Base-by-base conservation (phyloP, 768 basidiomycete genomes). In the Amanita pseudoporphyria region DNA sequence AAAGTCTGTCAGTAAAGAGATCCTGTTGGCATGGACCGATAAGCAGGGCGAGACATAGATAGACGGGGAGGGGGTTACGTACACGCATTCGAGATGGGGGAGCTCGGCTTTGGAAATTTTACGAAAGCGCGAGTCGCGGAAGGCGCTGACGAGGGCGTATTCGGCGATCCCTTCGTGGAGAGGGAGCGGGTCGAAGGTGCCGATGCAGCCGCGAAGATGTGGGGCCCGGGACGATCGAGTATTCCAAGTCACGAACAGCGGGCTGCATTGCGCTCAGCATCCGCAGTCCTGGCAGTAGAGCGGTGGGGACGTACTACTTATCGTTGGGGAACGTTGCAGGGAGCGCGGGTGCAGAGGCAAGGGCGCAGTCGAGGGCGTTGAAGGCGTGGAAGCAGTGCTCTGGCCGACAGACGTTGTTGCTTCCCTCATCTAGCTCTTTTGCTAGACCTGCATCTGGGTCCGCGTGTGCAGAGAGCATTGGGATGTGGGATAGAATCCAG, bases 241-340 rank as follows among this genome's bases (percentile, higher is more conserved):
- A 66, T 91, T 93, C 94, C 94, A 99, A 5, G 95, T 98, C 28
- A 98, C 91, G 65, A 99, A 99, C 49, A 99, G 72, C 10, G 94
- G 92, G 66, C 91, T 92, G 54, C 7, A 38, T 19, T 6, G 18
- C 18, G 12, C 21, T 32, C 40, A 42, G 40, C 7, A 10, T 14
- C 13, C 6, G 30, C 9, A 14, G 10, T n/a, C 19, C 16, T n/a
- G 31, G 10, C 5, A 30, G 24, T 13, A 46, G 7, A 31, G 28
- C 35, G 28, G 24, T 16, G 26, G 16, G n/a, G 39, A 70, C 84
- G 60, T 64, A 94, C 91, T 81, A 93, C 64, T 87, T 83, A 49
- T 83, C 81, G 54, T 89, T 76, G 12, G 73, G 63, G 62, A 91
- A 92, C 50, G 67, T 61, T 38, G 87, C 81, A 13, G 72, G 60